These are phyloP conservation scores for Cordyceps militaris DNA, from an alignment of 2,329 filamentous ascomycete genomes.

Conservation along the genomic window DNA sequence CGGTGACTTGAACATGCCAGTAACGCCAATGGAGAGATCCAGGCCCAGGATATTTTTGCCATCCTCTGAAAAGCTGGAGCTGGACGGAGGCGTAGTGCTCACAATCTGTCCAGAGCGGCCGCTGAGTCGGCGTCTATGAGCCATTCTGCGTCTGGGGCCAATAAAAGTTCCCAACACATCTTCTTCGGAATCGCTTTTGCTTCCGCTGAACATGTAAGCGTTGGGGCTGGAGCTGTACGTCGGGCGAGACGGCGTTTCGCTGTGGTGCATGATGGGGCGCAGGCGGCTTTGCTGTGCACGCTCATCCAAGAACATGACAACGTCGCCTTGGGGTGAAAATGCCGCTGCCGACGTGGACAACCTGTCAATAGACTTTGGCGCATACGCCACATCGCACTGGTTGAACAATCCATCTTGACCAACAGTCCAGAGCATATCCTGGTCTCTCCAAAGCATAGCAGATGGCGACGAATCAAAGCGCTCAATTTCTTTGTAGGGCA, in stretches of 20 bases:
- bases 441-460: constrained; percentile 55
- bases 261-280: constrained; percentile 32
- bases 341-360: constrained; percentile 54
- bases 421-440: constrained; percentile 60
- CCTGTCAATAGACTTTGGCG: constrained; percentile 55
- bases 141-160: constrained; percentile 35
- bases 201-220: constrained; percentile 46
- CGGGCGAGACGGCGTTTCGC: constrained; percentile 29
- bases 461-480: constrained; percentile 51
- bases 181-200: constrained; percentile 58
- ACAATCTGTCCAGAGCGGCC: constrained; percentile 36
- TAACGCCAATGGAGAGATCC: constrained; percentile 51
- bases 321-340: constrained; percentile 53
- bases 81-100: constrained; percentile 46
- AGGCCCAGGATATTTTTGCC: constrained; percentile 41
- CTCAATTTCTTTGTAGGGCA: constrained; percentile 61
- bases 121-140: constrained; percentile 37
- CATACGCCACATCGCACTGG: constrained; percentile 59
- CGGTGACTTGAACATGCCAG: constrained; percentile 50
- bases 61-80: constrained; percentile 24
- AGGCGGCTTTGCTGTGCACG: constrained; percentile 38
- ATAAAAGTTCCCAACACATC: constrained; percentile 56
- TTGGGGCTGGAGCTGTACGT: constrained; percentile 43
- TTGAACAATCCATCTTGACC: constrained; percentile 55
- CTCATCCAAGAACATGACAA: constrained; percentile 56